These are phyloP conservation scores for Amanita subjunquillea DNA, from an alignment of 768 basidiomycete species.

Conservation along the genomic window DNA sequence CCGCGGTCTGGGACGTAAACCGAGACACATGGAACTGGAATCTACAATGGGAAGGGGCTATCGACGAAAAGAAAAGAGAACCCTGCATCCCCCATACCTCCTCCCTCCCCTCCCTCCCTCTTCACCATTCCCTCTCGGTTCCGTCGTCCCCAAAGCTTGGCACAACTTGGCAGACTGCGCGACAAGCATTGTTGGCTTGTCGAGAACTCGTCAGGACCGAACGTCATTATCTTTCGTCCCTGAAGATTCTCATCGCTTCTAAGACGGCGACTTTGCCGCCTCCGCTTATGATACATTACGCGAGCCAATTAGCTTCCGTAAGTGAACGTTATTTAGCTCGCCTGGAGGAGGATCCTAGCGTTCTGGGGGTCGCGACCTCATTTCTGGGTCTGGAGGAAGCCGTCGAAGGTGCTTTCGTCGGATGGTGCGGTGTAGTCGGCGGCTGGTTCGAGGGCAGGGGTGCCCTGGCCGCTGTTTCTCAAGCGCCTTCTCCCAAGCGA, in stretches of 20 bases:
- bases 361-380: slow-evolving; percentile 52
- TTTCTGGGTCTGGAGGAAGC: slow-evolving; percentile 42
- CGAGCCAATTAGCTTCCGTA: slow-evolving; percentile 37
- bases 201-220: slow-evolving; percentile 33
- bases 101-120: slow-evolving; percentile 15
- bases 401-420: slow-evolving; percentile 46
- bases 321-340: slow-evolving; percentile 39
- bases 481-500: slow-evolving; percentile 1
- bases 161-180: slow-evolving; percentile 26
- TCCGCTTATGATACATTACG: slow-evolving; percentile 38
- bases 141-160: slow-evolving; percentile 11
- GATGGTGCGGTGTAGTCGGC: slow-evolving; percentile 51
- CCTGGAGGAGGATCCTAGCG: slow-evolving; percentile 52
- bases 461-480: background rate
- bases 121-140: slow-evolving; percentile 15
- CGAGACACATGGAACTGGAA: slow-evolving; percentile 7
- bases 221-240: slow-evolving; percentile 27
- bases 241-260: slow-evolving; percentile 23
- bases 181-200: slow-evolving; percentile 26
- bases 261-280: slow-evolving; percentile 36
- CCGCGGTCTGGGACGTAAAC: slow-evolving; percentile 13
- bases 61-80: background rate
- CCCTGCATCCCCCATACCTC: slow-evolving; percentile 12
- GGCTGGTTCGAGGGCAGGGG: slow-evolving; percentile 24
- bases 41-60: slow-evolving; percentile 1